Evolutionary conservation across 768 basidiomycete species (phyloP), one percentile per base, ranked within the genome.

Genomic region (Rossbeevera mucosa): DNA sequence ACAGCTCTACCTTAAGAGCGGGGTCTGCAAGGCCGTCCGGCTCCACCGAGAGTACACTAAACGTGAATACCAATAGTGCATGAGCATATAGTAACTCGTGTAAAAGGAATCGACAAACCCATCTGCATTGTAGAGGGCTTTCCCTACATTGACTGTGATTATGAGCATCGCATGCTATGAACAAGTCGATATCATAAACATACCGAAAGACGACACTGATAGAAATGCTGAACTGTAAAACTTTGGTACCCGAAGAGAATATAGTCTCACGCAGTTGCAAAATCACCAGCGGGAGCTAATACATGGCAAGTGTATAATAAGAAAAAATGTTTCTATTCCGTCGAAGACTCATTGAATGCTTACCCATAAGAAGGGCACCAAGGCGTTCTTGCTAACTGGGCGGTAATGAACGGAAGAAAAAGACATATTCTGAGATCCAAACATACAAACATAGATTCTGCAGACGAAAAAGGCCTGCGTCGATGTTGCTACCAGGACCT

Each of bases 351-450:
- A n/a, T n/a, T n/a, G n/a, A n/a, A n/a, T n/a, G n/a, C 52, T n/a
- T 29, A 53, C 52, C 52, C 47, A 47, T 33, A 53, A n/a, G 30
- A 30, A 3, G 6, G 51, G 46, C 14, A 0, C 51, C 2, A 29
- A 8, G 24, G 43, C 16, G 16, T 30, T 51, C n/a, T 47, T 52
- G 22, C 40, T 16, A 25, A 52, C 51, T 52, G 46, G 3, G 40
- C 5, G 9, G 5, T 3, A 16, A 14, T 52, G 25, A 52, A 24
- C n/a, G 5, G 7, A 20, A 7, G 7, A 14, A 5, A 3, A 20
- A 18, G 8, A 8, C 9, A 16, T 4, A n/a, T 1, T n/a, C 22
- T 7, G 5, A 21, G 4, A 16, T 12, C n/a, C 7, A 43, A 6
- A 33, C 51, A 8, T 24, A 52, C 51, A 47, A 25, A 43, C 7